phyloP scores from a whole-genome alignment of 2,329 filamentous ascomycete species.

The Pyrenochaeta sp. region DNA sequence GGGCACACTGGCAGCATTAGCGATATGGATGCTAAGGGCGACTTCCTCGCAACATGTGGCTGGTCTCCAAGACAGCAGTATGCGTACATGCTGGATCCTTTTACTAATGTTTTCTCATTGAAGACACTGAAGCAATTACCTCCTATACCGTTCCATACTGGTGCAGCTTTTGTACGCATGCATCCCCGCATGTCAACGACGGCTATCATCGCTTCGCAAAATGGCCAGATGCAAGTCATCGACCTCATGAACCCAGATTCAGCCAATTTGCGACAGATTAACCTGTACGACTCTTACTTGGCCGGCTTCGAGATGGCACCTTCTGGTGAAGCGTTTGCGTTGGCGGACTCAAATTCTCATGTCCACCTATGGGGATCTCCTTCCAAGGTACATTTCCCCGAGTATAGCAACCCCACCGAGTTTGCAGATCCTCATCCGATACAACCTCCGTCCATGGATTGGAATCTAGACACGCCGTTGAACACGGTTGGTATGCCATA shows the following conservation, averaged over 20 bases:
- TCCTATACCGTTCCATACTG: conserved; percentile 89
- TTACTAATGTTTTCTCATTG: conserved; percentile 95
- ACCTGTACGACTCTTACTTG: conserved; percentile 74
- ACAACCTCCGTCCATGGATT: conserved; percentile 69
- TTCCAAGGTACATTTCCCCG: conserved; percentile 84
- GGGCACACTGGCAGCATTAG: conserved; percentile 89
- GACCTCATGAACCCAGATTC: conserved; percentile 94
- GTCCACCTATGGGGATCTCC: conserved; percentile 91
- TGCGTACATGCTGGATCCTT: conserved; percentile 84
- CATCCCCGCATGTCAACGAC: conserved; percentile 96
- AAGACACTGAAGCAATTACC: conserved; percentile 88
- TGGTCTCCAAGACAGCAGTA: conserved; percentile 84
- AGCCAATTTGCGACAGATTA: conserved; percentile 83
- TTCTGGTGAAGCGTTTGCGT: conserved; percentile 83
- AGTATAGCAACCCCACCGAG: conserved; percentile 77
- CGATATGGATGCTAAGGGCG: conserved; percentile 96
- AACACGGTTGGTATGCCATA: conserved; percentile 91
- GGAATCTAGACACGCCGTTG: conserved; percentile 78
- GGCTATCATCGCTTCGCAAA: conserved; percentile 90
- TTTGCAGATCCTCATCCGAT: conserved; percentile 70
- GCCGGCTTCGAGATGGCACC: conserved; percentile 85
- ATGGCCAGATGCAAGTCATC: conserved; percentile 92
- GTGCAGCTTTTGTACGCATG: conserved; percentile 94
- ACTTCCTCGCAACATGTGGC: conserved; percentile 94
- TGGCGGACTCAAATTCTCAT: conserved; percentile 79